Evolutionary conservation across 768 basidiomycete species (phyloP), one percentile per base, ranked within the genome.

Genomic region (Hygrophoropsis aurantiaca): DNA sequence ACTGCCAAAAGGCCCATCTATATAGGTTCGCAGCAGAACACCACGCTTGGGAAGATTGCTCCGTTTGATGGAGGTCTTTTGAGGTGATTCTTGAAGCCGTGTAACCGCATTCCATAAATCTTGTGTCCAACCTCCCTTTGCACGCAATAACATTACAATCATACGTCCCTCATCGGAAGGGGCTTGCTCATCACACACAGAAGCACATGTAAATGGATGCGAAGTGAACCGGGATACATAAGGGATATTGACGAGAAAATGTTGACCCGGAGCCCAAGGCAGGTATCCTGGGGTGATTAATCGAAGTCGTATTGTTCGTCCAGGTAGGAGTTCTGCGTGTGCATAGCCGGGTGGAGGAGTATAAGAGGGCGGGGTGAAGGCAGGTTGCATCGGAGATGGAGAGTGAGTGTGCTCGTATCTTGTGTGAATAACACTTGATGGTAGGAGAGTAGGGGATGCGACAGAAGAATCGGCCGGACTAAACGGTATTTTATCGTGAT

Each of bases 221-320:
- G 78, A 74, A 20, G 79, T 75, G 56, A 83, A 71, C 26, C 66
- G 69, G 3, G 82, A 82, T 21, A 91, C 69, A 24, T 75, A 74
- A 0, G 89, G 87, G 16, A 89, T 72, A 42, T 72, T 78, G 50
- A 91, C 71, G 19, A 85, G 72, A 55, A 90, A 81, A 61, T 87
- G 84, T 62, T 90, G 89, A n/a, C 88, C 89, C 2, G 88, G 81
- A 1, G 80, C 75, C 88, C 88, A 90, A 0, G 72, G 62, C 40
- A 85, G 60, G 41, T 73, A 75, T 2, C 76, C 74, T 0, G 82
- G 74, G 0, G 84, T 72, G 45, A 80, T 68, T 33, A 89, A 66
- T 0, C 82, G 80, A n/a, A 90, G 61, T 35, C 88, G 82, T 15
- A 90, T 65, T 4, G 84, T 87, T 3, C 76, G 72, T 8, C 88